Conservation (phyloP, 805 yeast genomes). For the Candida nitratophila region DNA sequence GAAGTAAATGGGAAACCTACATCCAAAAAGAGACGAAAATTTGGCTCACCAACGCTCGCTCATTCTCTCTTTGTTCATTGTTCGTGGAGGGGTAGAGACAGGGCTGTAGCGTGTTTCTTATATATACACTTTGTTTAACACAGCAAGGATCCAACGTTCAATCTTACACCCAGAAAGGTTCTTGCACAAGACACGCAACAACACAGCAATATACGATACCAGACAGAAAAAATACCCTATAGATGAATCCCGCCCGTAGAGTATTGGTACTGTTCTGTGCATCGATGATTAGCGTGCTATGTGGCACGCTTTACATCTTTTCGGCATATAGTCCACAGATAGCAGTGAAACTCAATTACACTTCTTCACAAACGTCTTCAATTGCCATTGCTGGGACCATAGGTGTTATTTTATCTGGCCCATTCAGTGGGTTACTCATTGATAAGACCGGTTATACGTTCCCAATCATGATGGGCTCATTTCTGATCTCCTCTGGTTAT, state of each 20-base stretch:
- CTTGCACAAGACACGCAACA: too few relatives aligned
- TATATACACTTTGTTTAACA: too few relatives aligned
- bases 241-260: slow-evolving; percentile 4
- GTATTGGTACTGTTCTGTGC: slow-evolving; percentile 12
- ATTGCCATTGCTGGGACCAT: slow-evolving; percentile 64
- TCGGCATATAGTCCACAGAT: slow-evolving; percentile 77
- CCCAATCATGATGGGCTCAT: slow-evolving; percentile 45
- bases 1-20: too few relatives aligned
- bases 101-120: too few relatives aligned
- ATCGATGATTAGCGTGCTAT: slow-evolving; percentile 30
- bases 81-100: too few relatives aligned
- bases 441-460: slow-evolving; percentile 54
- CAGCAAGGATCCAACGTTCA: too few relatives aligned
- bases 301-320: slow-evolving; percentile 72
- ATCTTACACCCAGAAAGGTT: too few relatives aligned
- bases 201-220: too few relatives aligned
- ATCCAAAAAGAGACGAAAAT: too few relatives aligned
- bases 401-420: slow-evolving; percentile 59
- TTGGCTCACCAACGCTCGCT: too few relatives aligned
- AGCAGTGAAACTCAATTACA: slow-evolving; percentile 47
- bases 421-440: slow-evolving; percentile 58
- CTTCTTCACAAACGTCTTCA: slow-evolving; percentile 55
- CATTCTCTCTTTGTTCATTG: too few relatives aligned
- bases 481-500: slow-evolving; percentile 48
- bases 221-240: too few relatives aligned